Evolutionary conservation across 2,329 filamentous ascomycete genomes (phyloP), one percentile per base, ranked within the genome.

Genomic region (Cyanodermella asteris): DNA sequence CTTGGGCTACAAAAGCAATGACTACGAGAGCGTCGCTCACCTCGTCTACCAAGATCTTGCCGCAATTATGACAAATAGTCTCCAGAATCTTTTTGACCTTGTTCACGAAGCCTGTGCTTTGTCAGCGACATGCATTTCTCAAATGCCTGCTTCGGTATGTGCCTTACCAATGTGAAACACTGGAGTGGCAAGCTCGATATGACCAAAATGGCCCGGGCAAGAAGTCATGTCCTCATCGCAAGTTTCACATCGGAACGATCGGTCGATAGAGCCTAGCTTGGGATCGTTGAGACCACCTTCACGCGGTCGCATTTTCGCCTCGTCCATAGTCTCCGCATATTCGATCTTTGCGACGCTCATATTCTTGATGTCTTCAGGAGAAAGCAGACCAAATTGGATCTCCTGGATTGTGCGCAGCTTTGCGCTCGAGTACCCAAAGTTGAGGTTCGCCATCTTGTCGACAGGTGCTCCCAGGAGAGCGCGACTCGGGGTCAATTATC

Each of bases 261-360:
- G 72, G 49, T 97, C 90, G 47, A 97, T 91, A 24, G 87, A 91
- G 30, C 87, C 87, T 25, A 99, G 72, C 39, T 82, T 76, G 36
- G 87, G 82, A 47, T 99, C 87, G 48, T 94, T 94, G 38, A 94
- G 61, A 43, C 87, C 87, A 45, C 75, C 73, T 33, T 87, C 75
- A 38, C 87, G 80, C 35, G 87, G 87, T 47, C 78, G 78, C 38
- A 77, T 72, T 43, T 82, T 76, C 50, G 74, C 74, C 52, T 97
- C 87, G 46, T 97, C 87, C 87, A 97, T 93, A 15, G 87, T 94
- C 59, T 97, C 87, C n/a, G 87, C 82, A 47, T 93, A 94, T 49
- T 87, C 66, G 47, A 97, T 84, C 49, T 91, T 78, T 39, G 72
- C 76, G 35, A 94, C 84, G 53, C 82, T 93, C 80, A 94, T 90